Percentiles rank a stretch among this genome's conserved stretches.
These are phyloP conservation scores for Hippophae gyantsensis DNA, from an alignment of 306 rosid species.

Conservation along the genomic window DNA sequence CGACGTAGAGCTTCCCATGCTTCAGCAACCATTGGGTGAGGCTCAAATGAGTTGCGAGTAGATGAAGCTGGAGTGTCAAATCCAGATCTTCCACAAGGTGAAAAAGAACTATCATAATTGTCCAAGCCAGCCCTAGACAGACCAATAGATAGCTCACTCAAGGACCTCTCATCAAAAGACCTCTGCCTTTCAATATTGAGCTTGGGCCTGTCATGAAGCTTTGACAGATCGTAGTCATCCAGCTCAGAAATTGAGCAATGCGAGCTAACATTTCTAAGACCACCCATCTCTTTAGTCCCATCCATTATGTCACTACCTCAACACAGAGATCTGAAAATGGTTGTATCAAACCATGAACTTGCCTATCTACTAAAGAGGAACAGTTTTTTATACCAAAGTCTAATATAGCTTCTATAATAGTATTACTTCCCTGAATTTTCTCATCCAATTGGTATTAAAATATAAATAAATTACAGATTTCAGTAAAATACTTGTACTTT, in stretches of 20 bases:
- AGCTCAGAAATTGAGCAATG: conserved; percentile 58
- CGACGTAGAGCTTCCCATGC: conserved; percentile 79
- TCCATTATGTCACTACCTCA: conserved; percentile 39
- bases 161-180: conserved; percentile 30
- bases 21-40: conserved; percentile 79
- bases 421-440: not conserved
- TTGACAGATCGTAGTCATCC: conserved; percentile 59
- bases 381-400: no score
- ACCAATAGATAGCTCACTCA: conserved; percentile 44
- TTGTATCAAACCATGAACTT: conserved; percentile 16
- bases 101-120: conserved; percentile 38
- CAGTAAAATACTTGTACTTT: no score
- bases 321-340: conserved; percentile 8
- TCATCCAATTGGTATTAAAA: not conserved
- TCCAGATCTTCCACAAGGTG: conserved; percentile 72
- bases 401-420: not conserved
- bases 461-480: no score
- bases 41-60: conserved; percentile 24
- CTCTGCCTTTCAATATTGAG: conserved; percentile 66
- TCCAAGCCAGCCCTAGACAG: conserved; percentile 44
- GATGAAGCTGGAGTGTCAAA: conserved; percentile 61
- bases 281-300: conserved; percentile 24
- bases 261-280: conserved; percentile 53
- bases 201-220: conserved; percentile 57
- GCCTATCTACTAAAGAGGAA: not conserved